These are phyloP conservation scores for Adiantum capillusveneris DNA, from an alignment of 75 land plant species.

Conservation along the genomic window DNA sequence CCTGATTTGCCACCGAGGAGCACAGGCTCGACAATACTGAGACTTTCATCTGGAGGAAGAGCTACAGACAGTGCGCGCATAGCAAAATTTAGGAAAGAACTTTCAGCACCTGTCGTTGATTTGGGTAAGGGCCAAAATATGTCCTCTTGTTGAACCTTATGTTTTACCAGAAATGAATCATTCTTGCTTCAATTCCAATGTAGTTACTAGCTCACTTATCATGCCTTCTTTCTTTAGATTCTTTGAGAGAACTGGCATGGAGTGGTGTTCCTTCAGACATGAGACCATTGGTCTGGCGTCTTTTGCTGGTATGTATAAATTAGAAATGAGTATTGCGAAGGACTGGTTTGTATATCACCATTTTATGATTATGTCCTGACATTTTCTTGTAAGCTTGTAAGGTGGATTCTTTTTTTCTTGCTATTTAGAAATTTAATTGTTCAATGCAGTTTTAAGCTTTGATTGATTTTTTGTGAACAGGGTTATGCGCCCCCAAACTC, in stretches of 20 bases:
- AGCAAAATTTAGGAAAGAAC: constrained; percentile 72
- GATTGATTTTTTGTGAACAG: constrained; percentile 55
- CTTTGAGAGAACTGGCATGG: constrained; percentile 85
- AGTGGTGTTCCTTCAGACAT: constrained; percentile 91
- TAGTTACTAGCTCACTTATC: no score
- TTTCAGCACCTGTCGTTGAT: constrained; percentile 64
- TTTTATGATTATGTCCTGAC: no score
- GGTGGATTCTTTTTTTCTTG: no score
- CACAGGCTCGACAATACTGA: neutral
- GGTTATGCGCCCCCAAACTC: constrained; percentile 99
- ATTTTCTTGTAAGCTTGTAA: no score
- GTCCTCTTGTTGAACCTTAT: neutral
- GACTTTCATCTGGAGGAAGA: constrained; percentile 53
- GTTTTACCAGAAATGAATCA: constrained; percentile 3
- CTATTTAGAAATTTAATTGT: no score
- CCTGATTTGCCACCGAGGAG: neutral
- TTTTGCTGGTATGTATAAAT: constrained; percentile 64
- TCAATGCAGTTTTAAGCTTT: no score
- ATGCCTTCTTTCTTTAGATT: constrained; percentile 31
- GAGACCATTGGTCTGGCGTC: constrained; percentile 93
- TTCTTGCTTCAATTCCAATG: neutral
- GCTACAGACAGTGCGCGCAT: constrained; percentile 94
- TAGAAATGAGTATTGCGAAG: no score
- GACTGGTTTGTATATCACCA: no score
- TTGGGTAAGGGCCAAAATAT: constrained; percentile 39